phyloP scores from a whole-genome alignment of 2,329 filamentous ascomycete genomes.

The Sphaerulina vaccinii region DNA sequence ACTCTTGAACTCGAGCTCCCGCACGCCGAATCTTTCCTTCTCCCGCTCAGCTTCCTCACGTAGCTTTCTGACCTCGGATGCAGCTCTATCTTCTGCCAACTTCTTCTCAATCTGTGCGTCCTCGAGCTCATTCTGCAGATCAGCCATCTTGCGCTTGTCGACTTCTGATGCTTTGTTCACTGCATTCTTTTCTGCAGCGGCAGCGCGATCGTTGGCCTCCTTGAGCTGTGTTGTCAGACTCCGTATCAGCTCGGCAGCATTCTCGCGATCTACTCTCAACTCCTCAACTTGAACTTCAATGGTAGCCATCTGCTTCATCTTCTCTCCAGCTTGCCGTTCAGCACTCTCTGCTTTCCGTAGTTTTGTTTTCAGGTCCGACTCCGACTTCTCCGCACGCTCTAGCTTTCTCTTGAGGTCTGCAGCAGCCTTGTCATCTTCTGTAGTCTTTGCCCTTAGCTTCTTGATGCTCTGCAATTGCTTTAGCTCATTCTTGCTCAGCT shows the following conservation, averaged over 20 bases:
- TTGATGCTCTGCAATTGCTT: constrained; percentile 81
- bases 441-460: constrained; percentile 61
- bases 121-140: constrained; percentile 64
- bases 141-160: constrained; percentile 57
- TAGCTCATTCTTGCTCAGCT: constrained; percentile 80
- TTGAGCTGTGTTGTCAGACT: constrained; percentile 69
- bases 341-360: constrained; percentile 60
- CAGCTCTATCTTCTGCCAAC: constrained; percentile 67
- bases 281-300: constrained; percentile 49
- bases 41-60: constrained; percentile 71
- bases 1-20: constrained; percentile 75
- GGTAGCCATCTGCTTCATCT: constrained; percentile 58
- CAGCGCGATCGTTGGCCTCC: constrained; percentile 65
- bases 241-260: constrained; percentile 59
- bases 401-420: constrained; percentile 58
- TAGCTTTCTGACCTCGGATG: constrained; percentile 67
- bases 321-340: constrained; percentile 57
- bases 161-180: constrained; percentile 66
- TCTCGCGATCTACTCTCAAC: constrained; percentile 35
- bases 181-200: constrained; percentile 64
- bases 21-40: constrained; percentile 64
- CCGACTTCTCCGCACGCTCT: constrained; percentile 63
- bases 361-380: constrained; percentile 60
- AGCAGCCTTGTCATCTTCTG: constrained; percentile 54
- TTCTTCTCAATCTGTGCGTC: constrained; percentile 72